phyloP scores from a whole-genome alignment of 148 eudicot genomes.

The Nepenthes mirabilis region DNA sequence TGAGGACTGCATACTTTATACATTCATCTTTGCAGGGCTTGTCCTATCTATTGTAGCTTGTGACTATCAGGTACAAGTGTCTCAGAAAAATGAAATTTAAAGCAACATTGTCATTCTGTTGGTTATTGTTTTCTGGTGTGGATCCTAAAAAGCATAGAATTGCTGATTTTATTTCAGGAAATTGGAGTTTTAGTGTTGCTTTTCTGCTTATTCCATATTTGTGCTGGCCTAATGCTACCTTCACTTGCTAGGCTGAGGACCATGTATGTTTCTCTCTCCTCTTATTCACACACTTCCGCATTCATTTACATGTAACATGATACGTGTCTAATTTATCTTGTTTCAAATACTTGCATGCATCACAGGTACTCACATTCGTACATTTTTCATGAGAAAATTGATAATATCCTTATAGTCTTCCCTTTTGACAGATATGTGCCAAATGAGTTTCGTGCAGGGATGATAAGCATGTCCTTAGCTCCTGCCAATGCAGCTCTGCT shows the following conservation, averaged over 20 bases:
- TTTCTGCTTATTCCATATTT: constrained; percentile 67
- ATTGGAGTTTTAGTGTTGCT: constrained; percentile 58
- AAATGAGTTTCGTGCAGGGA: constrained; percentile 85
- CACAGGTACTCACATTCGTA: background rate
- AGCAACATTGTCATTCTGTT: background rate
- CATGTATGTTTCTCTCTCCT: constrained; percentile 29
- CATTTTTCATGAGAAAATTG: background rate
- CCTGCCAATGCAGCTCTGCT: constrained; percentile 69
- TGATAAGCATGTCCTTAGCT: constrained; percentile 62
- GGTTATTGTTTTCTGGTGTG: background rate
- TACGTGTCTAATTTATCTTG: background rate
- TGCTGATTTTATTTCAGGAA: constrained; percentile 39
- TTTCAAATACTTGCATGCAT: background rate
- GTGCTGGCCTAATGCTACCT: constrained; percentile 68
- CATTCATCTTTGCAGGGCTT: constrained; percentile 40
- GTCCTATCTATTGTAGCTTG: constrained; percentile 63
- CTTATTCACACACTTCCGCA: background rate
- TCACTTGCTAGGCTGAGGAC: constrained; percentile 85
- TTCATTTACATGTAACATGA: background rate
- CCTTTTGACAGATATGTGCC: constrained; percentile 64
- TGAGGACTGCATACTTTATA: constrained; percentile 64
- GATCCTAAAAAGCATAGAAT: background rate
- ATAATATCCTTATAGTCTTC: background rate
- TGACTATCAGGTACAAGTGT: constrained; percentile 71
- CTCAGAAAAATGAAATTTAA: background rate